Percentiles rank a stretch among this genome's conserved stretches.
phyloP scores from a whole-genome alignment of 148 eudicot species.

The Selenicereus undatus region DNA sequence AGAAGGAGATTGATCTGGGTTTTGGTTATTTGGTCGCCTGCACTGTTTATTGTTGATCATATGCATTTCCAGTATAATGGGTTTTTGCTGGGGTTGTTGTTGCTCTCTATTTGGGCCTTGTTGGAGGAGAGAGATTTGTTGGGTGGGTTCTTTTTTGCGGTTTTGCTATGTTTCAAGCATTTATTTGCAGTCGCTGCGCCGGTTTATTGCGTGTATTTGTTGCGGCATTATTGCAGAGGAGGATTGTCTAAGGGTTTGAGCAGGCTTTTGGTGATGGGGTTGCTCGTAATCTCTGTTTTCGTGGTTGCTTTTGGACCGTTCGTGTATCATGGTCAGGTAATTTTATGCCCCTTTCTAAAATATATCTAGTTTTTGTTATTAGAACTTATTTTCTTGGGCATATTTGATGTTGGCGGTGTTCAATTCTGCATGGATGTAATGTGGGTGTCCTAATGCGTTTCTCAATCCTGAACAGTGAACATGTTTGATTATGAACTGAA shows the following conservation, averaged over 20 bases:
- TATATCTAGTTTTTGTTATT: not conserved
- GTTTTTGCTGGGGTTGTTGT: slow-evolving; percentile 65
- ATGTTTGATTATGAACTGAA: slow-evolving; percentile 1
- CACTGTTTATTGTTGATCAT: slow-evolving; percentile 81
- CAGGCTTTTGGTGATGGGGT: slow-evolving; percentile 61
- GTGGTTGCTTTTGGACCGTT: slow-evolving; percentile 87
- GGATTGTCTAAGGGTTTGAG: slow-evolving; percentile 67
- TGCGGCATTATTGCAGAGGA: slow-evolving; percentile 81
- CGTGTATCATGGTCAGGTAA: slow-evolving; percentile 81
- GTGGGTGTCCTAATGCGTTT: not conserved
- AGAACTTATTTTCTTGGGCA: not conserved
- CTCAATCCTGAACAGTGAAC: not conserved
- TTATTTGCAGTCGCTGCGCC: slow-evolving; percentile 95
- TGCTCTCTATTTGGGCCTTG: slow-evolving; percentile 64
- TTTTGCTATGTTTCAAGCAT: slow-evolving; percentile 81
- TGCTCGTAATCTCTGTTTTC: slow-evolving; percentile 52
- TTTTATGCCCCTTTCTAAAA: not conserved
- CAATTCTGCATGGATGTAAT: slow-evolving; percentile 9
- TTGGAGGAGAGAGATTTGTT: slow-evolving; percentile 72
- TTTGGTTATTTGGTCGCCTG: slow-evolving; percentile 75
- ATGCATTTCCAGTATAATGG: slow-evolving; percentile 98
- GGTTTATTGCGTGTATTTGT: slow-evolving; percentile 88
- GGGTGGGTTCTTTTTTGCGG: slow-evolving; percentile 83
- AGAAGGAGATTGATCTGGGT: slow-evolving; percentile 60
- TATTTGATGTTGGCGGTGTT: not conserved